phyloP scores from a whole-genome alignment of 257 asterid genomes.

The Lavandula angustifolia region DNA sequence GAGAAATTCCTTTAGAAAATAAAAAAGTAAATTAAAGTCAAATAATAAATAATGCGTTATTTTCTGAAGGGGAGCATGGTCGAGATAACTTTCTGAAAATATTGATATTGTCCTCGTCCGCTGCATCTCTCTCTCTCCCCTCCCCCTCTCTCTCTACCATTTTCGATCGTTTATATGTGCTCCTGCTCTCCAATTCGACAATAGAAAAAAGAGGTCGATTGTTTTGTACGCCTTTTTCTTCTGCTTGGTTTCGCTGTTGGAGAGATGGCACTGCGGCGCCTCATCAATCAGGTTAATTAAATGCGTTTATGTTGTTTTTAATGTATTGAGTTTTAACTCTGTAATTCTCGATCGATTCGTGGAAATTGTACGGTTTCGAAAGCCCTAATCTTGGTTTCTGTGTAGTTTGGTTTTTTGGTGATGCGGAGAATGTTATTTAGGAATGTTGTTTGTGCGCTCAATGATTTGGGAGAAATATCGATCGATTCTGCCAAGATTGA shows the following conservation, averaged over 20 bases:
- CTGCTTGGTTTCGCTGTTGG: background rate
- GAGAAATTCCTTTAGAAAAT: too few relatives aligned
- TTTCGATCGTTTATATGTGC: background rate
- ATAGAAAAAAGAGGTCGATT: background rate
- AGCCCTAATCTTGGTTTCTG: conserved; percentile 19
- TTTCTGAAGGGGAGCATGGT: background rate
- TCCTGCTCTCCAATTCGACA: background rate
- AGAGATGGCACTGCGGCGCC: conserved; percentile 30
- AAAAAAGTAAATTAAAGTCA: too few relatives aligned
- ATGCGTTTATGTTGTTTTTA: background rate
- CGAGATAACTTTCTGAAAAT: background rate
- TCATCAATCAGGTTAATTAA: conserved; percentile 29
- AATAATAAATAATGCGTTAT: too few relatives aligned
- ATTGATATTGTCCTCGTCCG: background rate
- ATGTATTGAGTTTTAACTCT: background rate
- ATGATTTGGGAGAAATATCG: background rate
- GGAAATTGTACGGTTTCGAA: background rate
- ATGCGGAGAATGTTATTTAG: background rate
- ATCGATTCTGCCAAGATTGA: conserved; percentile 5
- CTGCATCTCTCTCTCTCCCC: background rate
- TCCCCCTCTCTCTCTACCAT: background rate
- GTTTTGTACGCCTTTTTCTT: background rate
- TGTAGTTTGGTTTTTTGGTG: background rate
- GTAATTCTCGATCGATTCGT: background rate
- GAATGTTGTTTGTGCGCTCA: background rate